phyloP scores from a whole-genome alignment of 2,329 filamentous ascomycete genomes.

The Beauveria scarabaeidicola region DNA sequence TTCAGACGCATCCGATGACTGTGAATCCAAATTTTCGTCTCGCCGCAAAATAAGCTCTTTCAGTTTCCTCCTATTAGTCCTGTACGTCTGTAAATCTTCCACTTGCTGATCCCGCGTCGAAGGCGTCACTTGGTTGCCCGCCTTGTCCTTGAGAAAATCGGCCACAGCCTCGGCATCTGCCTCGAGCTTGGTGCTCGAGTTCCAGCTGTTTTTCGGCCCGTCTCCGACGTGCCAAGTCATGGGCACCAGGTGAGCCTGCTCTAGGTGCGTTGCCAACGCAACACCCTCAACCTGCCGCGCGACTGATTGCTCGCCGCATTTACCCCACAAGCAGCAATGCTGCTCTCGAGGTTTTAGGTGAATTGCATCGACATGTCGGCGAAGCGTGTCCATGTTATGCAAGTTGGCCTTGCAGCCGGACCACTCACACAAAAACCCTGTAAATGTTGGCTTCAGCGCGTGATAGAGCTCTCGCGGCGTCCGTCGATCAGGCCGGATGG shows the following conservation, averaged over 20 bases:
- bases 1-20: conserved; percentile 2
- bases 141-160: conserved; percentile 41
- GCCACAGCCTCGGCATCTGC: conserved; percentile 25
- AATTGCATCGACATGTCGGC: conserved; percentile 42
- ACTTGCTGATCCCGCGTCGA: conserved; percentile 42
- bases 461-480: conserved; percentile 34
- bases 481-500: conserved; percentile 31
- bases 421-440: conserved; percentile 54
- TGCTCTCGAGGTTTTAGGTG: conserved; percentile 28
- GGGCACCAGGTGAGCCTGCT: conserved; percentile 43
- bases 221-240: conserved; percentile 53
- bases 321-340: conserved; percentile 24
- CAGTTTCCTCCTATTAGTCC: conserved; percentile 35
- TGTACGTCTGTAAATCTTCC: conserved; percentile 40
- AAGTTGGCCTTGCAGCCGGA: conserved; percentile 48
- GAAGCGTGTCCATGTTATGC: conserved; percentile 52
- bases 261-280: conserved; percentile 42
- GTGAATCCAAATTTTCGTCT: conserved; percentile 32
- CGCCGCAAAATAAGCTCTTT: conserved; percentile 33
- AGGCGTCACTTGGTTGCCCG: conserved; percentile 51
- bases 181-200: conserved; percentile 15
- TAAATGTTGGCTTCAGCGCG: conserved; percentile 33
- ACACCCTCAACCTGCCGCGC: conserved; percentile 28
- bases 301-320: conserved; percentile 18
- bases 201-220: conserved; percentile 38